These are phyloP conservation scores for Aspergillus tanneri DNA, from an alignment of 2,329 filamentous ascomycete species.

Conservation along the genomic window DNA sequence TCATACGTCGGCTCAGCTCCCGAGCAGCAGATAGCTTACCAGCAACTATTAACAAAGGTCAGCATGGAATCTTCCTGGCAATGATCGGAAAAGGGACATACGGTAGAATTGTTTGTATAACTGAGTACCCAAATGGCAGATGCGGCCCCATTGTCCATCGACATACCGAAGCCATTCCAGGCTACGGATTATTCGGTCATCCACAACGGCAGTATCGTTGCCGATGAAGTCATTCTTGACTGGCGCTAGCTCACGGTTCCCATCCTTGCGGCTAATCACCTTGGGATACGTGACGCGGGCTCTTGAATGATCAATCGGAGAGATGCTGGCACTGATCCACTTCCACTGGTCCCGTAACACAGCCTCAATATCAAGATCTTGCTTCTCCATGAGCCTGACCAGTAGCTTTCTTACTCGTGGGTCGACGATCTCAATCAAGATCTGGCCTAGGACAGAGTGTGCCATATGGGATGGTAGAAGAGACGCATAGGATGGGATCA, in stretches of 20 bases:
- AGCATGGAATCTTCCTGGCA: not conserved
- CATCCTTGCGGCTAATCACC: slow-evolving; percentile 53
- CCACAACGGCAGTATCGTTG: slow-evolving; percentile 56
- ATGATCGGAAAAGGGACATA: slow-evolving; percentile 53
- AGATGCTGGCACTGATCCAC: slow-evolving; percentile 40
- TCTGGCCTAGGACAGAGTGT: slow-evolving; percentile 70
- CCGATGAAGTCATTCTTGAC: slow-evolving; percentile 71
- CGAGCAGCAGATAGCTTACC: slow-evolving; percentile 55
- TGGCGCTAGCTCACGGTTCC: slow-evolving; percentile 57
- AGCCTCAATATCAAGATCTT: slow-evolving; percentile 68
- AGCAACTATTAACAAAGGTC: slow-evolving; percentile 14
- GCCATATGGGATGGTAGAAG: slow-evolving; percentile 65
- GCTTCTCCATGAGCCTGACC: slow-evolving; percentile 71
- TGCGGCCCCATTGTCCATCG: slow-evolving; percentile 68
- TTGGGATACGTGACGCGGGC: slow-evolving; percentile 33
- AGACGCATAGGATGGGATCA: slow-evolving; percentile 86
- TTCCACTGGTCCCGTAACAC: slow-evolving; percentile 70
- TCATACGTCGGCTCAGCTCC: slow-evolving; percentile 52
- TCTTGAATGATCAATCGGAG: slow-evolving; percentile 33
- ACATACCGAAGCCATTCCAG: slow-evolving; percentile 83
- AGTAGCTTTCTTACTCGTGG: slow-evolving; percentile 64
- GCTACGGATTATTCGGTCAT: slow-evolving; percentile 73
- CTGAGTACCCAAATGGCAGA: slow-evolving; percentile 66
- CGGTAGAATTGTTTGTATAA: slow-evolving; percentile 82
- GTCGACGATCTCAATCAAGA: slow-evolving; percentile 71